Evolutionary conservation across 148 eudicot genomes (phyloP).

Genomic region (Gaultheria prostrata): DNA sequence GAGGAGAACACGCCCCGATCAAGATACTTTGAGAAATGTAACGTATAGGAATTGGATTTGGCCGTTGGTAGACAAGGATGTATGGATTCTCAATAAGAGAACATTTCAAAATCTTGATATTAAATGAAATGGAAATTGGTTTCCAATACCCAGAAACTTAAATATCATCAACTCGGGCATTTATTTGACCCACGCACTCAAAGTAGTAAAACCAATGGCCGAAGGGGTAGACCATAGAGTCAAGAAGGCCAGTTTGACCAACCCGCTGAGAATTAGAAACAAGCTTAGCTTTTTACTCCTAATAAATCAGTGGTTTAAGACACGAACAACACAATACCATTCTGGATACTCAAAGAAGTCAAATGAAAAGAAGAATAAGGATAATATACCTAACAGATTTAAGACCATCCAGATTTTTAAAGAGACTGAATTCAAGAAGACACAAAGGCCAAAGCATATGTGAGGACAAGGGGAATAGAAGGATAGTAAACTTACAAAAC

Average conservation of each 20-base stretch:
- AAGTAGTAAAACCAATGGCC: not conserved
- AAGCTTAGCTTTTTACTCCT: conserved; percentile 1
- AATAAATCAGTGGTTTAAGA: not conserved
- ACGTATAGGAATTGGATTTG: not conserved
- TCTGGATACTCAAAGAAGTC: not conserved
- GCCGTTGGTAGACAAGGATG: not conserved
- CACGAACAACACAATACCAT: not conserved
- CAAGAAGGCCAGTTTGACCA: not conserved
- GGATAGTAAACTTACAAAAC: conserved; percentile 66
- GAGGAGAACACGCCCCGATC: not conserved
- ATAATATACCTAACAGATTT: not conserved
- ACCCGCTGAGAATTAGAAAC: not conserved
- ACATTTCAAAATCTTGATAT: not conserved
- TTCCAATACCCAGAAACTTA: not conserved
- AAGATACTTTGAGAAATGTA: not conserved
- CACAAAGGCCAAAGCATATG: not conserved
- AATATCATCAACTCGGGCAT: not conserved
- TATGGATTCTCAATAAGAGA: not conserved
- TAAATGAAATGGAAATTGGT: not conserved
- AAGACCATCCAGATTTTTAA: not conserved
- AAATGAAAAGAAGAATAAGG: not conserved
- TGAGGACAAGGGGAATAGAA: not conserved
- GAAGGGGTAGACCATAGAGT: not conserved
- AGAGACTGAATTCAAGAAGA: not conserved
- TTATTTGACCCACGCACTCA: not conserved